Evolutionary conservation across 176 grass and related monocot species (phyloP), one percentile per base, ranked within the genome.

Genomic region (Musa troglodytarum): DNA sequence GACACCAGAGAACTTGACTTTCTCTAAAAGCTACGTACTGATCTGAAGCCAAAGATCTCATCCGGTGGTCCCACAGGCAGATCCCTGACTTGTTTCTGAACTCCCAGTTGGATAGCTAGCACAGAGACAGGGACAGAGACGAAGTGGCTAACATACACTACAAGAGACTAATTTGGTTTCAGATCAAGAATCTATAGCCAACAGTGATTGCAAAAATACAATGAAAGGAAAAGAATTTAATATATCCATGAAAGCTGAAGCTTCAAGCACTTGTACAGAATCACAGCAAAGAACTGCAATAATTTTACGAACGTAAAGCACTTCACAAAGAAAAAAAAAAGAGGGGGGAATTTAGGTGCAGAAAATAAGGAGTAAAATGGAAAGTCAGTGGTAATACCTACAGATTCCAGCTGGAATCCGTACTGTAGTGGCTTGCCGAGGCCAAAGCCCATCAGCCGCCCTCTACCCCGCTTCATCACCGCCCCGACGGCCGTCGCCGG

Each of bases 381-480:
- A 73, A 50, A 50, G 21, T 28, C 2, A 62, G 53, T 10, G 12
- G 1, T 21, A 50, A 21, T 86, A 92, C 89, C 78, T 68, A 82
- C 53, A 73, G 78, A 54, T 61, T 65, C 81, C 78, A 88, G 79
- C 71, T 81, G 80, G 74, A 88, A 92, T 54, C 81, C 86, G 62
- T 81, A 74, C 53, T 70, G 54, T 13, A 65, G 34, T 15, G 28
- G 51, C 22, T 78, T 63, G 29, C 83, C 67, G 65, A 87, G 20
- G 9, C 34, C 76, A 56, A 98, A 85, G 56, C 87, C 88, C 58
- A 84, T 65, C 12, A 86, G 82, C 51, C 88, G 76, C 8, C 88
- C 95, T 82, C 90, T 92, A 54, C 95, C 88, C 54, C 91, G 84
- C 81, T 94, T 99, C 88, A 99, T 94, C 71, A 84, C 88, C 68